Evolutionary conservation across 345 rosid genomes (phyloP), one percentile per base, ranked within the genome.

Genomic region (Populus simonii): DNA sequence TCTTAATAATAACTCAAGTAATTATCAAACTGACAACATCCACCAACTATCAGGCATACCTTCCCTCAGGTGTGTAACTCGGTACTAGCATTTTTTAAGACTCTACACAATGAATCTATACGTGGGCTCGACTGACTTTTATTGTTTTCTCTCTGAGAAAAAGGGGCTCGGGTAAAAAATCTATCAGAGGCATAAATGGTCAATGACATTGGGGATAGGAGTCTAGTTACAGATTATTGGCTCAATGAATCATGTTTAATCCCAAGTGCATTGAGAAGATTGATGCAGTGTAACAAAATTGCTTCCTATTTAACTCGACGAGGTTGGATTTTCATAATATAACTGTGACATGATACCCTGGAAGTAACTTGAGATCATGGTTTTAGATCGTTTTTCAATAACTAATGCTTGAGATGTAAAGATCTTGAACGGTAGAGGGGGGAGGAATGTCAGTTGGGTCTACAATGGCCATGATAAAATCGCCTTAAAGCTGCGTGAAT

Each of bases 401-500:
- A 33, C 36, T 33, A 4, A 33, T 33, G 36, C 36, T 33, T 33
- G 36, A 33, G 36, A 33, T 39, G 29, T 2, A 22, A 11, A 35
- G 20, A 18, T 16, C 12, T 76, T 73, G 76, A 33, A 68, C 20
- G 36, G 70, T 17, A 71, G 47, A 25, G 65, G 27, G 27, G 39
- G 57, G 16, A 71, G 43, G 76, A 81, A 57, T 79, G 73, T 72
- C 31, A 29, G 75, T 51, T 66, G 73, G 79, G 68, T 49, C 25
- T 71, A 35, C 63, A 57, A 66, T 16, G 39, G 61, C 77, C 45
- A 71, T 61, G 80, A 66, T 65, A 62, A 66, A 55, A 25, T 74
- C 33, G n/a, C 27, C 4, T 66, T 16, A 9, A 80, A 82, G 66
- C 41, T 61, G 74, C n/a, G 39, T 78, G 83, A 83, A 78, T 78